These are phyloP conservation scores for Thelonectria discophora DNA, from an alignment of 2,329 filamentous ascomycete genomes.

Conservation along the genomic window DNA sequence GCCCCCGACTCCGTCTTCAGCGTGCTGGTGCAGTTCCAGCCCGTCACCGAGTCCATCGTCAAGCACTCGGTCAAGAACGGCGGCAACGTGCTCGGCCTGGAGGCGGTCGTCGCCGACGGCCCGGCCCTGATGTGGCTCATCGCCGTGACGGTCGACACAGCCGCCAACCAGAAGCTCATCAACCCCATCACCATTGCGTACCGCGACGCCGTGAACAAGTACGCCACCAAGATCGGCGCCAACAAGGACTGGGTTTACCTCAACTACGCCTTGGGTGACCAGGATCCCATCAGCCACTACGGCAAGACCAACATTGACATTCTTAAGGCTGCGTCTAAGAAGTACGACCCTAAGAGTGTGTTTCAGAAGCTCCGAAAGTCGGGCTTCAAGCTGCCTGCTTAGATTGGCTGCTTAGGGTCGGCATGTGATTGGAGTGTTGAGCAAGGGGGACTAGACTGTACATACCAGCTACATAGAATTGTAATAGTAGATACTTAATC, in stretches of 20 bases:
- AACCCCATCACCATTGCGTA: constrained; percentile 42
- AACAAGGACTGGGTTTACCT: constrained; percentile 51
- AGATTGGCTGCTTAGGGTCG: neutral
- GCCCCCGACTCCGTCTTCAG: constrained; percentile 39
- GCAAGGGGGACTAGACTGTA: neutral
- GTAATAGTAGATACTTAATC: no score
- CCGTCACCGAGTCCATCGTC: constrained; percentile 43
- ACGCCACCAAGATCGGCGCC: constrained; percentile 40
- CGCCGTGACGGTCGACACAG: constrained; percentile 51
- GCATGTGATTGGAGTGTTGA: neutral
- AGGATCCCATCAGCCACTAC: constrained; percentile 51
- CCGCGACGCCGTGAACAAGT: constrained; percentile 36
- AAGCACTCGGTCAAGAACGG: constrained; percentile 35
- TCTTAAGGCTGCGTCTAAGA: constrained; percentile 41
- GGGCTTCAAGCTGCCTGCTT: constrained; percentile 42
- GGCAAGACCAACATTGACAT: constrained; percentile 47
- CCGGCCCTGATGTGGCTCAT: constrained; percentile 50
- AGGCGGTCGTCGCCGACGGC: constrained; percentile 47
- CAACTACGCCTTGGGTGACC: constrained; percentile 53
- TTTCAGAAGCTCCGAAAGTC: constrained; percentile 46
- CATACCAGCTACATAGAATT: neutral
- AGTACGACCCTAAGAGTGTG: constrained; percentile 48
- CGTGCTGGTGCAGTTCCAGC: constrained; percentile 46
- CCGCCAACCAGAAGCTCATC: constrained; percentile 46
- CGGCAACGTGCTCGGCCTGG: constrained; percentile 47